Conservation (phyloP, 768 basidiomycete genomes). For the Lactifluus volemus region DNA sequence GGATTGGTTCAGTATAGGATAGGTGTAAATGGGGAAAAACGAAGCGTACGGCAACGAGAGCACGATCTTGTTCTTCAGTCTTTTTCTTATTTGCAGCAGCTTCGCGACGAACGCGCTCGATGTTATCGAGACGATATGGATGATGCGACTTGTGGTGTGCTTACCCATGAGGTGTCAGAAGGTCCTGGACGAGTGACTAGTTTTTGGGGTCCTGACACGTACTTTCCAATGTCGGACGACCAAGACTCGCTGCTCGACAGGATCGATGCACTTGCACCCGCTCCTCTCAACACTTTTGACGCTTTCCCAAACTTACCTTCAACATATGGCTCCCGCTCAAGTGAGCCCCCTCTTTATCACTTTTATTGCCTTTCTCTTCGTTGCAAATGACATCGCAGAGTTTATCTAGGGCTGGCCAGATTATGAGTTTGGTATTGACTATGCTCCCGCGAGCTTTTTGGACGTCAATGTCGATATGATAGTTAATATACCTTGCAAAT, state of each 20-base stretch:
- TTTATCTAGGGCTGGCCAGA: conserved; percentile 93
- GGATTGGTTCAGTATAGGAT: background rate
- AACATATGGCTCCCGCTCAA: conserved; percentile 41
- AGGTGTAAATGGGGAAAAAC: background rate
- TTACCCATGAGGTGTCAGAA: conserved; percentile 46
- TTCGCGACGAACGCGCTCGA: conserved; percentile 68
- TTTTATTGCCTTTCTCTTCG: conserved; percentile 57
- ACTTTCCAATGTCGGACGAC: conserved; percentile 23
- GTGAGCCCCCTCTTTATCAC: conserved; percentile 45
- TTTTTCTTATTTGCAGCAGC: conserved; percentile 64
- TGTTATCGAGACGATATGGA: conserved; percentile 78
- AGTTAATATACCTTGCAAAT: conserved; percentile 88
- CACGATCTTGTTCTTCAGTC: conserved; percentile 58
- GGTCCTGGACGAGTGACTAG: background rate
- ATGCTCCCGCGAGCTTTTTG: conserved; percentile 48
- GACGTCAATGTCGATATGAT: conserved; percentile 88
- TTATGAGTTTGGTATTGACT: conserved; percentile 82
- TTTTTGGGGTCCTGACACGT: conserved; percentile 10
- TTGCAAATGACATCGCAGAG: conserved; percentile 85
- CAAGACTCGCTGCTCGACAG: conserved; percentile 20
- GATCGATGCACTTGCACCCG: conserved; percentile 36
- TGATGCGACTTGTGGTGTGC: conserved; percentile 88
- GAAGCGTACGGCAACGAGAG: conserved; percentile 56
- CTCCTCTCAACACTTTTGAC: conserved; percentile 29
- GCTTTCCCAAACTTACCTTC: conserved; percentile 43